Evolutionary conservation across 805 yeast genomes (phyloP), one percentile per base, ranked within the genome.

Genomic region (Wickerhamiella siamensis): DNA sequence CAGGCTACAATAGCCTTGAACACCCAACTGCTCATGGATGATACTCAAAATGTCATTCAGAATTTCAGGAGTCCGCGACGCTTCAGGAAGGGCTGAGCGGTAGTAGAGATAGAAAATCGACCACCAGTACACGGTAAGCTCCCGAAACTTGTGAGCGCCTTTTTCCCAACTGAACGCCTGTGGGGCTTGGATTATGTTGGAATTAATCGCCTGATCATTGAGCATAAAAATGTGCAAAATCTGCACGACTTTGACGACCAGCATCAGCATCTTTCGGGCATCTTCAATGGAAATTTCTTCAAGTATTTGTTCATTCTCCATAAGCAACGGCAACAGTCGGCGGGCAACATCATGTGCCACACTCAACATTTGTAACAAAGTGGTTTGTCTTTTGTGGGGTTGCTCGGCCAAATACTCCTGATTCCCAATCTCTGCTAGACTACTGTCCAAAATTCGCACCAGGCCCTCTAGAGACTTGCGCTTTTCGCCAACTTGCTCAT

Each of bases 21-120:
- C 51, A 0, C 96, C 96, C 8, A 87, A 58, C 38, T 83, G 77
- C 5, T 74, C 75, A 54, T 91, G 99, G 1, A 83, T 55, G 4
- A 73, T 58, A 33, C 75, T 68, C 12, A 83, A 58, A 16, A 79
- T 54, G 27, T 73, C 72, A 43, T 65, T 58, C 24, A 65, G 50
- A 1, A 46, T 45, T 26, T 53, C 53, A 2, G 45, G 27, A 10
- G 47, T 39, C n/a, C 44, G 33, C 3, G 43, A 43, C 2, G 32
- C 51, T 5, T 40, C 47, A 1, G 54, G 51, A 5, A 57, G 51
- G 39, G 51, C 47, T 10, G 47, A 33, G 14, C 51, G 44, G 47
- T 48, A 73, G 43, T 73, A 70, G 0, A 69, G 47, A 36, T 61
- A 63, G 31, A 58, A 49, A 17, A 62, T 40, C 5, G 57, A 49